Base-by-base conservation (phyloP, 2,329 filamentous ascomycete genomes). In the Colletotrichum gloeosporioides region DNA sequence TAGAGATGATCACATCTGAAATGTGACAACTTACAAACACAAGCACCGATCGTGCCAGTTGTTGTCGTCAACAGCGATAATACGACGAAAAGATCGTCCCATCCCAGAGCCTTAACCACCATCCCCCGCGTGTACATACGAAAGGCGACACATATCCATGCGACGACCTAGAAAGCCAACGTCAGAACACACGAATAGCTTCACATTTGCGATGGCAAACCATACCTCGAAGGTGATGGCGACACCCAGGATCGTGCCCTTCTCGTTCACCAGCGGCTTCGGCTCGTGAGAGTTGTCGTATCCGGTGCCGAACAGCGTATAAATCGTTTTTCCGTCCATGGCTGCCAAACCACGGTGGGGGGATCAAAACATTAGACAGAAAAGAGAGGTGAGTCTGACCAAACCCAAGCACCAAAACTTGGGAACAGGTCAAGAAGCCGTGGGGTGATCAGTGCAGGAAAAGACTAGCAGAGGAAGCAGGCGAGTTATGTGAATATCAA, bases 21-120 rank as follows among this genome's bases (percentile, higher is more conserved):
- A 69, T 36, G 22, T 63, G 64, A 65, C 18, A 18, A 70, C 64
- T 65, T 63, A 77, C 75, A 31, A 13, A 77, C 25, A n/a, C 71
- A 77, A n/a, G 74, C 34, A 6, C 61, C 71, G 1, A 67, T 31
- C 2, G 75, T 75, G 3, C 71, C 75, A 25, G 63, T 36, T 3
- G 72, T 77, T 2, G 67, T 75, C 6, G 61, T 53, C 78, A 85
- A 81, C 76, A 82, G 73, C 69, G 82, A 83, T 25, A 84, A 64
- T 2, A 84, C 69, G 22, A 86, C 81, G 55, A 85, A 84, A 1
- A 84, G 31, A 75, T 86, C 84, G 65, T 86, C 84, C 81, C 80
- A 84, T 22, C 84, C 84, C 6, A 83, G 69, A 25, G 81, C 80
- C 32, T 75, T 78, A 34, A 84, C 73, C 34, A 80, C 77, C 25